Conservation (phyloP, 306 rosid species). For the Cucurbita maxima region DNA sequence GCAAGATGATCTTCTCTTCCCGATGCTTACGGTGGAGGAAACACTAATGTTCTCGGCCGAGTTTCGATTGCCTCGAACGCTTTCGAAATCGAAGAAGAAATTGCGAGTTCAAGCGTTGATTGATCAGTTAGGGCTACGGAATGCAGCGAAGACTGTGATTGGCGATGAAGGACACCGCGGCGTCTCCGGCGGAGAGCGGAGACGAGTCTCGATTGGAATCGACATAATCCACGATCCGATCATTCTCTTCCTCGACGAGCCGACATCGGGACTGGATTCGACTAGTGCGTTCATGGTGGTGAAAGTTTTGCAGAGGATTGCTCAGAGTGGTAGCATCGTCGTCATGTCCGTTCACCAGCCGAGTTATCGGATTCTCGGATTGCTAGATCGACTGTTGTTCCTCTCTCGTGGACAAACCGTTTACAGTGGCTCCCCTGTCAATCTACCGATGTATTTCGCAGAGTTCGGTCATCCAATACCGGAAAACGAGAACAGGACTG, state of each 20-base stretch:
- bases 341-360: constrained; percentile 93
- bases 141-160: constrained; percentile 61
- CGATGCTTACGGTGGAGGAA: constrained; percentile 93
- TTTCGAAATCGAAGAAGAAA: constrained; percentile 69
- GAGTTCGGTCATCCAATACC: constrained; percentile 89
- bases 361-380: constrained; percentile 66
- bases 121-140: constrained; percentile 79
- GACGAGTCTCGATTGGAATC: constrained; percentile 86
- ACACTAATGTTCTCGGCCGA: constrained; percentile 87
- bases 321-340: constrained; percentile 91
- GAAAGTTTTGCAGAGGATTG: constrained; percentile 77
- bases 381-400: constrained; percentile 64
- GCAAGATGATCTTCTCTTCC: constrained; percentile 92
- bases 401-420: constrained; percentile 77
- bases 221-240: constrained; percentile 94
- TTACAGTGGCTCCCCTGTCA: constrained; percentile 62
- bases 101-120: constrained; percentile 62
- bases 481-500: constrained; percentile 72
- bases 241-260: constrained; percentile 76
- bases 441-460: constrained; percentile 37
- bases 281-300: constrained; percentile 96
- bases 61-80: constrained; percentile 59
- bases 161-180: constrained; percentile 97
- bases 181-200: constrained; percentile 79
- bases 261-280: constrained; percentile 88